Evolutionary conservation across 78 protist species (phyloP).

Genomic region (Chrysochromulina tobinii): DNA sequence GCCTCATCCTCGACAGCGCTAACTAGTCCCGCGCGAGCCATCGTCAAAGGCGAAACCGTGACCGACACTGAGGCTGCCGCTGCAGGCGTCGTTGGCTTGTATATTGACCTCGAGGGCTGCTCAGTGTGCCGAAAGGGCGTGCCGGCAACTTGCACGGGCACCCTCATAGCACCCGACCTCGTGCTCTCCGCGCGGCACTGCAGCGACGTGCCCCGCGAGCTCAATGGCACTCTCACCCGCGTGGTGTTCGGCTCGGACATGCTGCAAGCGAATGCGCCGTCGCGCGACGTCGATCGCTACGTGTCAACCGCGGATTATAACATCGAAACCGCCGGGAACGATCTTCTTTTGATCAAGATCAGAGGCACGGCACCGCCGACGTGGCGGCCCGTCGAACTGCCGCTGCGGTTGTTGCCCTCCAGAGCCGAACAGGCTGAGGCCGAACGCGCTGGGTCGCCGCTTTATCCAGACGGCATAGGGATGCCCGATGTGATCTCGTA

Average conservation of each 20-base stretch:
- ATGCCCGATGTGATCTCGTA: neutral
- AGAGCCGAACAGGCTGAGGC: neutral
- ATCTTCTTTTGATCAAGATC: neutral
- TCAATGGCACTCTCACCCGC: neutral
- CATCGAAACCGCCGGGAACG: neutral
- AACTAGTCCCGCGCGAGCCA: too few species aligned
- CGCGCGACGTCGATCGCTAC: neutral
- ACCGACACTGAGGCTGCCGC: conserved; percentile 4
- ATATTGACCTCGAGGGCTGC: neutral
- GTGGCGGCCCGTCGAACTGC: neutral
- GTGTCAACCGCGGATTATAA: neutral
- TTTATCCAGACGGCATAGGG: neutral
- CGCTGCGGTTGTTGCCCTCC: neutral
- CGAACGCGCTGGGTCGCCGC: neutral
- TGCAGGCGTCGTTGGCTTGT: neutral
- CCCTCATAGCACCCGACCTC: neutral
- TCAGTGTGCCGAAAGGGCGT: neutral
- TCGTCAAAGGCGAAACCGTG: neutral
- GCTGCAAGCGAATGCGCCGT: neutral
- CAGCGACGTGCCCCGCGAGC: neutral
- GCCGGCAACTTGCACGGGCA: conserved; percentile 14
- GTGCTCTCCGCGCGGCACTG: neutral
- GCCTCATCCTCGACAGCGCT: too few species aligned
- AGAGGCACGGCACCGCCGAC: neutral
- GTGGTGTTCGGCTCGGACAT: conserved; percentile 12